Base-by-base conservation (phyloP, 2,329 filamentous ascomycete species). In the Intubia oerlemansii region DNA sequence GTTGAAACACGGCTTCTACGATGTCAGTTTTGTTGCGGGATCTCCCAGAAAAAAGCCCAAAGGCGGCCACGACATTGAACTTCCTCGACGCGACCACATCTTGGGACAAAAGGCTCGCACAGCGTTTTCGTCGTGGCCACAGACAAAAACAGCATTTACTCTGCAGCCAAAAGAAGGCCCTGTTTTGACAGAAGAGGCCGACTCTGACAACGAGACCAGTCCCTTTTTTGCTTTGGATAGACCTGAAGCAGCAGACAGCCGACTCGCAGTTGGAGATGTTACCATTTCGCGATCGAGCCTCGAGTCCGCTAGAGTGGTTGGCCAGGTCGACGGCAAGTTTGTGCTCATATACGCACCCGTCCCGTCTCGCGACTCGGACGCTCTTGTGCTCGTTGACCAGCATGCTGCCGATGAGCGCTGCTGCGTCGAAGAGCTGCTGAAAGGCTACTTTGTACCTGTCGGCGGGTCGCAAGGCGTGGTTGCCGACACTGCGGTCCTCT, bases 371-470 rank as follows among this genome's bases (percentile, higher is more conserved):
- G 4, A 18, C 6, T 31, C 34, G 11, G 13, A 10, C 5, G 5
- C 11, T 2, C 52, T 95, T 5, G 59, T 91, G 1, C 56, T 93
- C 22, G 61, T 93, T 5, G 88, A 98, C 42, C 88, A 98, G 43
- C 88, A 98, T 44, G 88, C 88, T 1, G 88, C 84, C 4, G 85
- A 93, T 44, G 88, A 98, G 52, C 65, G 88, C 25, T 70, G 77
- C 36, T 70, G 72, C 2, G 63, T 95, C 1, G 88, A 98, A 44
- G 45, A 48, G 0, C 56, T 98, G 1, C 68, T 90, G 44, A 39
- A 40, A 1, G 38, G 38, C 5, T 69, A 66, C 31, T 68, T 69
- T 36, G 25, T 28, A 4, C 4, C 22, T 14, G 4, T 27, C 3
- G 11, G 39, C 2, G 14, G 6, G 8, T 23, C 24, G 39, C 34